A percentile compares a stretch with the other conserved stretches of the same genome.
Conservation (phyloP, 2,329 filamentous ascomycete species). For the Exserohilum rostratum region DNA sequence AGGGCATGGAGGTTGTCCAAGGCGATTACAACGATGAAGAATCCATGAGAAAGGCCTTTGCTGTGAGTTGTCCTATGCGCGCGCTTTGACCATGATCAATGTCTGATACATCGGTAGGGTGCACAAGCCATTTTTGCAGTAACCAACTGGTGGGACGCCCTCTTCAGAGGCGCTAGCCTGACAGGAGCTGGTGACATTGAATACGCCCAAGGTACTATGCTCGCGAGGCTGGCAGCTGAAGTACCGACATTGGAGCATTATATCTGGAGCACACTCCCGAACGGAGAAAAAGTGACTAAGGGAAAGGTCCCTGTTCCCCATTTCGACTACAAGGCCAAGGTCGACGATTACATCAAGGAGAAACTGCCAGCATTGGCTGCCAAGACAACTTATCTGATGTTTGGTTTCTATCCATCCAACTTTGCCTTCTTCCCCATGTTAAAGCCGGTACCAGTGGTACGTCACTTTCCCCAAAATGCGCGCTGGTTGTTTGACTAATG, state of each 20-base stretch:
- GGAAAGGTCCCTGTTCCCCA: slow-evolving; percentile 47
- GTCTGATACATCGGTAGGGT: slow-evolving; percentile 10
- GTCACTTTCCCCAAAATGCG: background rate
- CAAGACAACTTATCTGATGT: slow-evolving; percentile 24
- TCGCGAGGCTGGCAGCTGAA: slow-evolving; percentile 48
- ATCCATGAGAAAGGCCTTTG: slow-evolving; percentile 14
- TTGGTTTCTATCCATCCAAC: slow-evolving; percentile 25
- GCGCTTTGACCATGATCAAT: background rate
- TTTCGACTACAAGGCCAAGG: slow-evolving; percentile 49
- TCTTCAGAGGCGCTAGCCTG: slow-evolving; percentile 31
- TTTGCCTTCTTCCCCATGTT: slow-evolving; percentile 16
- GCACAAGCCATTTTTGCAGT: slow-evolving; percentile 43
- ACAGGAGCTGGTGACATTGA: slow-evolving; percentile 36
- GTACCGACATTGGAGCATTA: slow-evolving; percentile 49
- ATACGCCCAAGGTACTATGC: slow-evolving; percentile 44
- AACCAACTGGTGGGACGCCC: slow-evolving; percentile 31
- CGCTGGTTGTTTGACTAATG: background rate
- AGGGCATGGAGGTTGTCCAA: slow-evolving; percentile 48
- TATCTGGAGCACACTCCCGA: slow-evolving; percentile 54
- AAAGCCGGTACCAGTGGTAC: slow-evolving; percentile 14
- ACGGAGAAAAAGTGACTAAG: slow-evolving; percentile 28
- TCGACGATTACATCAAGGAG: slow-evolving; percentile 48
- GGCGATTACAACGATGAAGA: slow-evolving; percentile 18
- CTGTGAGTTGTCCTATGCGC: slow-evolving; percentile 2
- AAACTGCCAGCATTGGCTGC: slow-evolving; percentile 27